These are phyloP conservation scores for Dactylella cylindrospora DNA, from an alignment of 2,329 filamentous ascomycete species.

Conservation along the genomic window DNA sequence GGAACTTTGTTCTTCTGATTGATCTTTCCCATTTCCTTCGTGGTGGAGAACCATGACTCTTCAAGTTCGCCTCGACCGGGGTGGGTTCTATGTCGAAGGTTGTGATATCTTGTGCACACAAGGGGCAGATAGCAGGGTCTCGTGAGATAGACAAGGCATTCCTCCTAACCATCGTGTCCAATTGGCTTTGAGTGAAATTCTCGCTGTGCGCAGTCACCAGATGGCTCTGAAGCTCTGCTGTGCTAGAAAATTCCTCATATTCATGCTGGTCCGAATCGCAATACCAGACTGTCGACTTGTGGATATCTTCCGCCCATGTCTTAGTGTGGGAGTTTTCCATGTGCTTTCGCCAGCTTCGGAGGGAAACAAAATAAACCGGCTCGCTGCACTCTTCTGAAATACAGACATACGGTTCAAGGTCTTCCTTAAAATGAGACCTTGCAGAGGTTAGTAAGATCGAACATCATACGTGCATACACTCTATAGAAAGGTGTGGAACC, in stretches of 20 bases:
- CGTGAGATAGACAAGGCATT: slow-evolving; percentile 1
- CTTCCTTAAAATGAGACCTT: slow-evolving; percentile 15
- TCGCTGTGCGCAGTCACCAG: background rate
- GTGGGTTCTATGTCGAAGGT: background rate
- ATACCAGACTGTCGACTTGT: slow-evolving; percentile 10
- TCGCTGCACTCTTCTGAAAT: slow-evolving; percentile 17
- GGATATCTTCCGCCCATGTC: slow-evolving; percentile 8
- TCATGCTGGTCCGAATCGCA: slow-evolving; percentile 10
- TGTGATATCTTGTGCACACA: slow-evolving; percentile 6
- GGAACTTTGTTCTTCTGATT: slow-evolving; percentile 2
- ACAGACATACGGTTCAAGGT: slow-evolving; percentile 23
- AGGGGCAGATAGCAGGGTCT: slow-evolving; percentile 2
- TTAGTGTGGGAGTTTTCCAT: slow-evolving; percentile 13
- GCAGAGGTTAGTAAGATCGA: background rate
- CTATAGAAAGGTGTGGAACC: background rate
- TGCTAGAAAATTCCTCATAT: slow-evolving; percentile 4
- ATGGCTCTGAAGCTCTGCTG: background rate
- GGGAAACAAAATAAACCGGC: background rate
- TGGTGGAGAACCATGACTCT: background rate
- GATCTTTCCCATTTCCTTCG: background rate
- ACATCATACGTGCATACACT: background rate
- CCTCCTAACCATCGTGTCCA: slow-evolving; percentile 1
- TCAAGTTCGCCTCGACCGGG: background rate
- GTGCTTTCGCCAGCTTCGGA: slow-evolving; percentile 8
- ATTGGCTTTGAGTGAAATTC: background rate